Conservation (phyloP, 2,329 filamentous ascomycete genomes). For the Fusarium nematophilum region DNA sequence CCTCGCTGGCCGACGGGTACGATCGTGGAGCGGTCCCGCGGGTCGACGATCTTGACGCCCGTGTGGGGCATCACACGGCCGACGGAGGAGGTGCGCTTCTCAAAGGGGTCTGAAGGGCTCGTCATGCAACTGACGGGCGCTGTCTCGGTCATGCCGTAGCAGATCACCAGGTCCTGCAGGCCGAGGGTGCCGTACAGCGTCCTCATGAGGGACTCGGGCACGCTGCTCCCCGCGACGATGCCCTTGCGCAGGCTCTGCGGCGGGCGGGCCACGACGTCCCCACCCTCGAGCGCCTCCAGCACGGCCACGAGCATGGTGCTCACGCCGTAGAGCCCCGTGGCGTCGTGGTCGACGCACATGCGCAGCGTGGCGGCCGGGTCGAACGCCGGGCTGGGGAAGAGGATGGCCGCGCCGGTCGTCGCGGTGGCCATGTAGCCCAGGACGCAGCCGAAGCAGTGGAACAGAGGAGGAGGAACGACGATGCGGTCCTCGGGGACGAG, state of each 20-base stretch:
- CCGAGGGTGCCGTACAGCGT: constrained; percentile 80
- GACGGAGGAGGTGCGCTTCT: constrained; percentile 79
- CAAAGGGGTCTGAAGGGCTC: constrained; percentile 76
- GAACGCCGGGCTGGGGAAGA: constrained; percentile 90
- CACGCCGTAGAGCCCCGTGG: constrained; percentile 83
- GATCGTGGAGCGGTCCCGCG: constrained; percentile 66
- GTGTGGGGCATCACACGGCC: constrained; percentile 89
- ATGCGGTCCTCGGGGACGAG: constrained; percentile 79
- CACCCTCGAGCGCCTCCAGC: constrained; percentile 76
- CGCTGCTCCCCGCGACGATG: constrained; percentile 88
- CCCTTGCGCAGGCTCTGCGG: constrained; percentile 76
- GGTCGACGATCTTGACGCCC: constrained; percentile 78
- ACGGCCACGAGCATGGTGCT: constrained; percentile 95
- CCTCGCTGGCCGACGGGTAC: constrained; percentile 76
- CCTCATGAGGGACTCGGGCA: constrained; percentile 84
- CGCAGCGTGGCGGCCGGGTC: constrained; percentile 78
- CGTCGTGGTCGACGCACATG: constrained; percentile 64
- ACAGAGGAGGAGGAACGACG: constrained; percentile 87
- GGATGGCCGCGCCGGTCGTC: constrained; percentile 80
- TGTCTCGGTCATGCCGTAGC: constrained; percentile 97
- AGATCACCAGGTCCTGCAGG: constrained; percentile 86
- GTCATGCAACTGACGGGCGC: constrained; percentile 85
- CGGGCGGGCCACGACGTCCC: constrained; percentile 40
- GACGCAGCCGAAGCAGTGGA: constrained; percentile 91
- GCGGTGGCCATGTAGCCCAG: constrained; percentile 97